phyloP scores from a whole-genome alignment of 768 basidiomycete genomes.

The Pluteus cervinus region DNA sequence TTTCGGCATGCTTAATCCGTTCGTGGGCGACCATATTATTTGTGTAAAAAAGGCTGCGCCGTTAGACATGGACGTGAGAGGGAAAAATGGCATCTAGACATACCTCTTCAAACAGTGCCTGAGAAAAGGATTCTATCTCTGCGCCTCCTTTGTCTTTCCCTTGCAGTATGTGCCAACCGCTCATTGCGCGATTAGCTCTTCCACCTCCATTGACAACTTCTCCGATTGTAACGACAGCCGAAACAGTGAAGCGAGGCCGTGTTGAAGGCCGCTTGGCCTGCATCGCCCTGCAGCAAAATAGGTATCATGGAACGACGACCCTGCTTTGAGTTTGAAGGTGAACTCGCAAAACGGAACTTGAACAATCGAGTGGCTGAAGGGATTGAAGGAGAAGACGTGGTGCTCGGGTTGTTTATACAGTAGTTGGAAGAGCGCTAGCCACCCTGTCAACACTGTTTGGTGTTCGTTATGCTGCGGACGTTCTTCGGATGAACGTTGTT shows the following conservation, averaged over 20 bases:
- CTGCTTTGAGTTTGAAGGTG: slow-evolving; percentile 15
- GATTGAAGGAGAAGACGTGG: slow-evolving; percentile 15
- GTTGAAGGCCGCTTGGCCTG: slow-evolving; percentile 5
- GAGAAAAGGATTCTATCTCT: slow-evolving; percentile 72
- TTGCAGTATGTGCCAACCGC: slow-evolving; percentile 42
- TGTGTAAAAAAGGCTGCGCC: slow-evolving; percentile 28
- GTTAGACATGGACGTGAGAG: neutral
- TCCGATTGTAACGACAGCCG: slow-evolving; percentile 27
- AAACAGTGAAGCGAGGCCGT: slow-evolving; percentile 34
- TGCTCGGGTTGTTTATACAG: slow-evolving; percentile 23
- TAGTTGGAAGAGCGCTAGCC: slow-evolving; percentile 12
- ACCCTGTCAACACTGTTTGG: slow-evolving; percentile 8
- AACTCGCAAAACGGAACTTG: slow-evolving; percentile 56
- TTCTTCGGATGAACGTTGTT: slow-evolving; percentile 18
- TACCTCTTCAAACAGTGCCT: slow-evolving; percentile 85
- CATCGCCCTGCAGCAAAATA: slow-evolving; percentile 8
- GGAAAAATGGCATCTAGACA: slow-evolving; percentile 8
- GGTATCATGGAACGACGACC: slow-evolving; percentile 24
- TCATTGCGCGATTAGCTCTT: slow-evolving; percentile 49
- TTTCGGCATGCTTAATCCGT: slow-evolving; percentile 63
- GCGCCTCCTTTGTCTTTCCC: slow-evolving; percentile 60
- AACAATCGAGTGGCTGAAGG: slow-evolving; percentile 60
- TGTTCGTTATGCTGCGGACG: slow-evolving; percentile 20
- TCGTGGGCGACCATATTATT: slow-evolving; percentile 86
- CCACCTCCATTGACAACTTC: slow-evolving; percentile 27